Conservation (phyloP, 352 stramenopile species). For the Halophytophthora polymorphica region DNA sequence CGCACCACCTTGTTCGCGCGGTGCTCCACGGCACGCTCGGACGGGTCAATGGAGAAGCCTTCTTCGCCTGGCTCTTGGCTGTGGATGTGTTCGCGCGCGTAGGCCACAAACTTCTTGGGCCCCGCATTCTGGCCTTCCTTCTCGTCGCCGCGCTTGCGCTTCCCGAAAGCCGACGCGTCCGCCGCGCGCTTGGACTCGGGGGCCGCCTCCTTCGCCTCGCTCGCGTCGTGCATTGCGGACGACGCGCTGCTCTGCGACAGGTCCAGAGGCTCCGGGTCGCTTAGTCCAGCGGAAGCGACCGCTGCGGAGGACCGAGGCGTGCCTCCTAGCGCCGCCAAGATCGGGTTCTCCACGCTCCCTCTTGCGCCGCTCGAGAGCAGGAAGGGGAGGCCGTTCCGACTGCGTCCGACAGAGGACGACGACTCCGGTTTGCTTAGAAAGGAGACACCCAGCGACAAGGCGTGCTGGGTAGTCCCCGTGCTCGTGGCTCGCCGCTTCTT, state of each 20-base stretch:
- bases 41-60: constrained; percentile 83
- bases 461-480: constrained; percentile 1
- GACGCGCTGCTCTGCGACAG: constrained; percentile 20
- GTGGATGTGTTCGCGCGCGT: constrained; percentile 75
- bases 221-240: constrained; percentile 8
- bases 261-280: constrained; percentile 44
- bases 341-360: constrained; percentile 56
- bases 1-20: constrained; percentile 82
- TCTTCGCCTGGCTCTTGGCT: constrained; percentile 79
- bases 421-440: constrained; percentile 9
- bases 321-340: constrained; percentile 56
- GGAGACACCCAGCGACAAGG: constrained; percentile 11
- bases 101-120: constrained; percentile 59
- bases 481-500: constrained; percentile 46
- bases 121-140: constrained; percentile 9
- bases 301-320: constrained; percentile 39
- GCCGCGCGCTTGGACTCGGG: constrained; percentile 9
- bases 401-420: constrained; percentile 4
- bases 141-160: constrained; percentile 30
- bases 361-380: constrained; percentile 23
- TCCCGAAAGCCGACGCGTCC: constrained; percentile 10
- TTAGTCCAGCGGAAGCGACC: constrained; percentile 9
- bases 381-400: constrained; percentile 12
- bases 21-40: constrained; percentile 77
- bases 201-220: constrained; percentile 9